Percentiles rank a stretch among this genome's conserved stretches.
These are phyloP conservation scores for Xylaria sp. DNA, from an alignment of 2,329 filamentous ascomycete species.

Conservation along the genomic window DNA sequence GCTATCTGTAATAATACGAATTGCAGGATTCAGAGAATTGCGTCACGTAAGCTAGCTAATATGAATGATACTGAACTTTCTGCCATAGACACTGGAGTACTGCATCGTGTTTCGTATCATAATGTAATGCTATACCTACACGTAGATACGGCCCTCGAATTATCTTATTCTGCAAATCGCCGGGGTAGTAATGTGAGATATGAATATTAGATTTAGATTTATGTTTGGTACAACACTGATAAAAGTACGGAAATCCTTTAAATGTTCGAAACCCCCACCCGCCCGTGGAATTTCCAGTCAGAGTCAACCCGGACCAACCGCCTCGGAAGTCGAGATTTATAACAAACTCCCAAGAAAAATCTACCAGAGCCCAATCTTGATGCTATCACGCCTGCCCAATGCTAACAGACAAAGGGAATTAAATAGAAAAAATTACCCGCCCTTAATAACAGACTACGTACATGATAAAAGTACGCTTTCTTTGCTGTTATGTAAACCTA, in stretches of 20 bases:
- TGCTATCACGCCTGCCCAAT: constrained; percentile 41
- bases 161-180: background rate
- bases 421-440: constrained; percentile 3
- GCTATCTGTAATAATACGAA: background rate
- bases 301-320: constrained; percentile 4
- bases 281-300: constrained; percentile 20
- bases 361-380: constrained; percentile 32
- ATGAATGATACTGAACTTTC: background rate
- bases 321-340: constrained; percentile 6
- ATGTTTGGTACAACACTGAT: constrained; percentile 2
- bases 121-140: background rate
- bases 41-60: background rate
- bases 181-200: background rate
- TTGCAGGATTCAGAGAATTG: background rate
- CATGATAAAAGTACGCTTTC: constrained; percentile 16
- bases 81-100: background rate
- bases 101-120: background rate
- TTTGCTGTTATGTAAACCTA: background rate
- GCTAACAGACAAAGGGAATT: constrained; percentile 29
- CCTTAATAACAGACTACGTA: constrained; percentile 17
- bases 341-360: constrained; percentile 18
- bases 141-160: background rate
- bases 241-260: constrained; percentile 10
- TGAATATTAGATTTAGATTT: constrained; percentile 27
- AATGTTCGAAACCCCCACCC: background rate